Evolutionary conservation across 345 rosid genomes (phyloP).

Genomic region (Raphanus raphanistrum): DNA sequence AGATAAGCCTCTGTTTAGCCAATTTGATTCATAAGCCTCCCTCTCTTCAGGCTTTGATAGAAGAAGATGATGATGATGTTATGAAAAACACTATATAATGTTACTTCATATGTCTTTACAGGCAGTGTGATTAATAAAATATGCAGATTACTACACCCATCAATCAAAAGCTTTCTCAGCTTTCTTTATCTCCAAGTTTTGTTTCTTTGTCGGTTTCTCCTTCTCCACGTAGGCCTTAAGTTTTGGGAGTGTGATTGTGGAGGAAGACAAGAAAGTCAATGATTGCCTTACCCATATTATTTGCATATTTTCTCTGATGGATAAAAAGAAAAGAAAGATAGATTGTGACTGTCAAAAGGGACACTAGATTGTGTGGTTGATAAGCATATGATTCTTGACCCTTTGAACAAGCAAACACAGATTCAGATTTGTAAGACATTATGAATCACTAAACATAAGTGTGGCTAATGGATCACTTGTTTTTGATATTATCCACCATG

Average conservation of each 20-base stretch:
- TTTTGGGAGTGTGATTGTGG: neutral
- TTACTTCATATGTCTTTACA: slow-evolving; percentile 41
- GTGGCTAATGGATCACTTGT: slow-evolving; percentile 16
- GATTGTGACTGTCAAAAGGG: slow-evolving; percentile 11
- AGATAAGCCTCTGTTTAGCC: no score
- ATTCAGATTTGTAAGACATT: slow-evolving; percentile 18
- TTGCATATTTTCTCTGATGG: neutral
- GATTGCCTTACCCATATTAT: slow-evolving; percentile 22
- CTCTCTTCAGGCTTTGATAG: no score
- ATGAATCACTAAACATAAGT: slow-evolving; percentile 19
- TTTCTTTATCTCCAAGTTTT: slow-evolving; percentile 13
- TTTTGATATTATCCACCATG: slow-evolving; percentile 19
- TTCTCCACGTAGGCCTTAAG: neutral
- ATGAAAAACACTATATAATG: neutral
- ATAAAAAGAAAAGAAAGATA: neutral
- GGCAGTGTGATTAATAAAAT: slow-evolving; percentile 36
- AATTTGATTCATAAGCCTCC: no score
- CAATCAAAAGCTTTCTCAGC: slow-evolving; percentile 6
- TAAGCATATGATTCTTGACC: slow-evolving; percentile 19
- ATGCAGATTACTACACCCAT: slow-evolving; percentile 19
- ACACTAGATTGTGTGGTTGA: slow-evolving; percentile 21
- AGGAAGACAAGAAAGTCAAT: slow-evolving; percentile 26
- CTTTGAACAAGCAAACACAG: slow-evolving; percentile 25
- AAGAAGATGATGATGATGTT: neutral
- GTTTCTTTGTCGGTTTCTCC: neutral